phyloP scores from a whole-genome alignment of 164 flowering plant genomes.

The Nelumbo lutea region DNA sequence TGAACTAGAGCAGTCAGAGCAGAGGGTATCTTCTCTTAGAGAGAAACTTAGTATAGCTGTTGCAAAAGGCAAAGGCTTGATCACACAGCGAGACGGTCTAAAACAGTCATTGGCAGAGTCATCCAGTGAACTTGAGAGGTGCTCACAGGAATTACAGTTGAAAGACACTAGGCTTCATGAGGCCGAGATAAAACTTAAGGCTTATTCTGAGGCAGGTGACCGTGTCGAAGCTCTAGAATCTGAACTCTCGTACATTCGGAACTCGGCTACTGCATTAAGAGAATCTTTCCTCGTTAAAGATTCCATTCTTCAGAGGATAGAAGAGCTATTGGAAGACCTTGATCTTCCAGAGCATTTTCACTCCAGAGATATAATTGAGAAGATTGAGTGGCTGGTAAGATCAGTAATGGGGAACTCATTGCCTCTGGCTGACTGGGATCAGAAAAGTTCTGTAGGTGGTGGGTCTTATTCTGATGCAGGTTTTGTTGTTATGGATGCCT shows the following conservation, averaged over 20 bases:
- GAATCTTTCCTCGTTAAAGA: conserved; percentile 95
- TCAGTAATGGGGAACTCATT: conserved; percentile 53
- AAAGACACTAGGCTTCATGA: conserved; percentile 63
- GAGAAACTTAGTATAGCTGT: conserved; percentile 98
- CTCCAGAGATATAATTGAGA: conserved; percentile 71
- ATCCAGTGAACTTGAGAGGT: conserved; percentile 66
- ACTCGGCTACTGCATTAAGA: conserved; percentile 88
- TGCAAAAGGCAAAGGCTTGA: conserved; percentile 89
- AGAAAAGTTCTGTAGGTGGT: conserved; percentile 55
- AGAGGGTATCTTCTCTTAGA: conserved; percentile 72
- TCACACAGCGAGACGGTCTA: conserved; percentile 82
- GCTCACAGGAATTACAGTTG: conserved; percentile 63
- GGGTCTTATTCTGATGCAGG: conserved; percentile 71
- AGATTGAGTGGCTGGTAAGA: conserved; percentile 86
- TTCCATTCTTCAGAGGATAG: conserved; percentile 90
- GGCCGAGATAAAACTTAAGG: conserved; percentile 60
- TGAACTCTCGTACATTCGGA: conserved; percentile 94
- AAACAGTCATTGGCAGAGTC: conserved; percentile 76
- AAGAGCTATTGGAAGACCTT: conserved; percentile 87
- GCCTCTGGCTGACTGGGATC: conserved; percentile 64
- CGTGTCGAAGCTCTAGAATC: conserved; percentile 98
- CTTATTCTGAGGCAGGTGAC: conserved; percentile 88
- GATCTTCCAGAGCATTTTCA: conserved; percentile 94
- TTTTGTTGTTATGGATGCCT: conserved; percentile 50
- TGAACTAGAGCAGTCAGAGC: conserved; percentile 92